A percentile compares a stretch with the other conserved stretches of the same genome.
These are phyloP conservation scores for Populus hybrid DNA, from an alignment of 441 rosid species.

Conservation along the genomic window DNA sequence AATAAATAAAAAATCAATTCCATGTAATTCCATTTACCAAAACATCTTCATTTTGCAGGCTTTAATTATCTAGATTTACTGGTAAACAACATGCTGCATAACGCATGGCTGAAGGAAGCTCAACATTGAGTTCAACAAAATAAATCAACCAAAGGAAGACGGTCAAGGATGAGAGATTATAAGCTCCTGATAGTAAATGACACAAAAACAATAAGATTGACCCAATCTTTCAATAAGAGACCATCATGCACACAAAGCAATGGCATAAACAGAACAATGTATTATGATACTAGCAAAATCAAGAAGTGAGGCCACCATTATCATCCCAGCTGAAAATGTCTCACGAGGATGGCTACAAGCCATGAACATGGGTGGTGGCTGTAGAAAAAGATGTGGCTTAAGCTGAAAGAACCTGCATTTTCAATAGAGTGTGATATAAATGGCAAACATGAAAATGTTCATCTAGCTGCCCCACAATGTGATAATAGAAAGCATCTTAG, in stretches of 20 bases:
- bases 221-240: no score
- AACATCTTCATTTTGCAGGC: not conserved
- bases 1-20: not conserved
- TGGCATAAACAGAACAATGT: no score
- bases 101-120: not conserved
- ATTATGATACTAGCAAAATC: no score
- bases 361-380: not conserved
- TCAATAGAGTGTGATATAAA: no score
- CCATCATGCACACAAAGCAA: no score
- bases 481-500: not conserved
- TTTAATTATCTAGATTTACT: not conserved
- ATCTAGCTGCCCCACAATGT: not conserved
- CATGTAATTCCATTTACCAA: not conserved
- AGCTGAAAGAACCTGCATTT: not conserved
- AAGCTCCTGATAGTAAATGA: no score
- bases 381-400: not conserved
- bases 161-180: no score
- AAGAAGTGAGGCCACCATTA: not conserved
- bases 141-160: no score
- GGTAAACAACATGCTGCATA: not conserved
- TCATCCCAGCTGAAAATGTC: not conserved
- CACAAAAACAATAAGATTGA: no score
- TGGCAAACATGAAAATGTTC: not conserved
- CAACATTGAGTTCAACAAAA: slow-evolving; percentile 4
- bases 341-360: not conserved